Conservation (phyloP, 2,329 filamentous ascomycete species). For the Aspergillus fijiensis region DNA sequence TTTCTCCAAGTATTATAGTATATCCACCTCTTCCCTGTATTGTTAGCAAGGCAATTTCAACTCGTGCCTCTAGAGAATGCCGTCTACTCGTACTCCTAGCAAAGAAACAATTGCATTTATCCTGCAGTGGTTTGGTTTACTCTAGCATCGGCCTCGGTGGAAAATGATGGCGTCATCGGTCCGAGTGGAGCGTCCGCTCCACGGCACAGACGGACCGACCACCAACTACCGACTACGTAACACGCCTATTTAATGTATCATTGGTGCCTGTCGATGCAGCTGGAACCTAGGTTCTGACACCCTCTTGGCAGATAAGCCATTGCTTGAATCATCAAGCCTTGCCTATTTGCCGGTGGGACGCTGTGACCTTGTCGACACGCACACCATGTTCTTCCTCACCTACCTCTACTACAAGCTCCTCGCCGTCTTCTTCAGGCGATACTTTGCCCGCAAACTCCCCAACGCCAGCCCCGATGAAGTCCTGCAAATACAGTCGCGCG, state of each 20-base stretch:
- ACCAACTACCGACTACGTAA: neutral
- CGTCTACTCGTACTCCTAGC: too few species aligned
- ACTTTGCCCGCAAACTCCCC: constrained; percentile 3
- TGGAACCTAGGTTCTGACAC: neutral
- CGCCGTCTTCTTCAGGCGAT: constrained; percentile 17
- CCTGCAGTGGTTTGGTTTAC: neutral
- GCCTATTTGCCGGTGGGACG: neutral
- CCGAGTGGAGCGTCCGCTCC: neutral
- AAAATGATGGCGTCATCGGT: neutral
- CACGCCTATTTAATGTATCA: neutral
- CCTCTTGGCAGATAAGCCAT: neutral
- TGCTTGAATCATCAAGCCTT: neutral
- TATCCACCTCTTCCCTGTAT: too few species aligned
- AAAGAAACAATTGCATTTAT: too few species aligned
- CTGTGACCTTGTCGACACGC: neutral
- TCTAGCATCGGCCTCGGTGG: neutral
- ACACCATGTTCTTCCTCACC: constrained; percentile 21
- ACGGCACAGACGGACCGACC: neutral
- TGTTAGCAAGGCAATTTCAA: too few species aligned
- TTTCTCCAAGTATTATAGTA: too few species aligned
- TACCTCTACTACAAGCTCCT: constrained; percentile 27
- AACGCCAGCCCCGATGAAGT: constrained; percentile 25
- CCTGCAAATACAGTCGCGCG: constrained; percentile 32
- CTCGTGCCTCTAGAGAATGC: too few species aligned
- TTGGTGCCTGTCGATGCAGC: neutral